phyloP scores from a whole-genome alignment of 768 basidiomycete species.

The Dacryopinax spathularia region DNA sequence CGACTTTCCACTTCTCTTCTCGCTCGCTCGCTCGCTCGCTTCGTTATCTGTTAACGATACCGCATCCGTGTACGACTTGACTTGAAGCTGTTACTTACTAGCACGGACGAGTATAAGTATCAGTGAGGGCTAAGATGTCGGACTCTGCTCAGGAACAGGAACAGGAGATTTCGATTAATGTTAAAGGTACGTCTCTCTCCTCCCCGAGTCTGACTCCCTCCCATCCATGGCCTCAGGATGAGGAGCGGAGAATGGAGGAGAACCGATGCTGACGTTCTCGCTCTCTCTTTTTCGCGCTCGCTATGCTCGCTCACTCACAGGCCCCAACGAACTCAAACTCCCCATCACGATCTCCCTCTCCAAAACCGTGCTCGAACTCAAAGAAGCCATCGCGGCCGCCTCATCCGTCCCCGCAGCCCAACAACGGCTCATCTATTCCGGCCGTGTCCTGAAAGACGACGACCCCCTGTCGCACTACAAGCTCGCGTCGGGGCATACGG shows the following conservation, averaged over 20 bases:
- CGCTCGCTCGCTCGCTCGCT: too few species aligned
- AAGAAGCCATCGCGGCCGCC: constrained; percentile 73
- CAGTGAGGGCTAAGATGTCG: too few species aligned
- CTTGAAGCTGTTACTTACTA: too few species aligned
- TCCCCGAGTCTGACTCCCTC: neutral
- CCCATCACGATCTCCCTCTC: constrained; percentile 65
- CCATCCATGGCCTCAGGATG: too few species aligned
- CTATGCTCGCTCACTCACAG: constrained; percentile 1
- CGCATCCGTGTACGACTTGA: too few species aligned
- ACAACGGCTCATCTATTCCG: constrained; percentile 87
- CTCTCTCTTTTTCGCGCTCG: too few species aligned
- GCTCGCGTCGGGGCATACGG: constrained; percentile 74
- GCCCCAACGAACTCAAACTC: constrained; percentile 86
- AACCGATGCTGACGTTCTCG: too few species aligned
- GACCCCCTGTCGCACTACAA: constrained; percentile 74
- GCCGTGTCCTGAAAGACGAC: constrained; percentile 74
- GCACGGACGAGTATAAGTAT: too few species aligned
- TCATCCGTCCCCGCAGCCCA: constrained; percentile 74
- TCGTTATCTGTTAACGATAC: too few species aligned
- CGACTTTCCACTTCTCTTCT: too few species aligned
- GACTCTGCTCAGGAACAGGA: too few species aligned
- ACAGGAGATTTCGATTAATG: constrained; percentile 20
- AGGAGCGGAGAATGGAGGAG: too few species aligned
- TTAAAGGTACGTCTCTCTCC: constrained; percentile 19
- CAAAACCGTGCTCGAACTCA: constrained; percentile 83